Evolutionary conservation across 2,329 filamentous ascomycete species (phyloP).

Genomic region (Ustulina deusta): DNA sequence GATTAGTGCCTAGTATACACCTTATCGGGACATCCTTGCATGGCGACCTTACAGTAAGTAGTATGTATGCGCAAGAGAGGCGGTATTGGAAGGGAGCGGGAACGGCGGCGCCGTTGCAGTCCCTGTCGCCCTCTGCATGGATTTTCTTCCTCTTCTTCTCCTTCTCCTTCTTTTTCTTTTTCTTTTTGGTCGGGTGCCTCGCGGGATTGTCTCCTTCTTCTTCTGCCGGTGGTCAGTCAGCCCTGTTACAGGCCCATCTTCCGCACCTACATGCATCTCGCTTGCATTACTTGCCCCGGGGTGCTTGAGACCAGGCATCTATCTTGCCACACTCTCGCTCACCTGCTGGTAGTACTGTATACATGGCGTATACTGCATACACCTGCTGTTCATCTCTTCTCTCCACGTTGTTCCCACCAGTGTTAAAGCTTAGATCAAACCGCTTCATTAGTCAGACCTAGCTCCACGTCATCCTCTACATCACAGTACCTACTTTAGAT

Average conservation of each 20-base stretch:
- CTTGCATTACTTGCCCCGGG: constrained; percentile 6
- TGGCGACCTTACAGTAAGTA: constrained; percentile 9
- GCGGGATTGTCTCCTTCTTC: background rate
- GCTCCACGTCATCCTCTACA: constrained; percentile 35
- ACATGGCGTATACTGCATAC: background rate
- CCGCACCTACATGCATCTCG: constrained; percentile 21
- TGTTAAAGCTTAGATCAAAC: background rate
- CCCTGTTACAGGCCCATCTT: constrained; percentile 14
- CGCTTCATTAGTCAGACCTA: constrained; percentile 22
- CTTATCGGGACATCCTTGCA: constrained; percentile 21
- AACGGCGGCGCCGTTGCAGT: constrained; percentile 23
- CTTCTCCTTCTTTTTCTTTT: background rate
- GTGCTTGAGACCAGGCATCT: constrained; percentile 12
- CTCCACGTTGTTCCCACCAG: background rate
- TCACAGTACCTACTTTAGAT: constrained; percentile 1
- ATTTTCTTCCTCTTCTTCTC: background rate
- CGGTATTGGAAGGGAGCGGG: constrained; percentile 21
- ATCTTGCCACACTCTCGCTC: background rate
- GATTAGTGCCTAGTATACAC: no score
- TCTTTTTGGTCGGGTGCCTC: constrained; percentile 6
- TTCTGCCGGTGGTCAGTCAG: constrained; percentile 16
- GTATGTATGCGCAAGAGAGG: no score
- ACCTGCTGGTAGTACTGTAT: background rate
- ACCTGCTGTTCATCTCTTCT: background rate
- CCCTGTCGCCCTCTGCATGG: background rate